A percentile compares a stretch with the other conserved stretches of the same genome.
phyloP scores from a whole-genome alignment of 257 asterid species.

The Jaltomata sinuosa region DNA sequence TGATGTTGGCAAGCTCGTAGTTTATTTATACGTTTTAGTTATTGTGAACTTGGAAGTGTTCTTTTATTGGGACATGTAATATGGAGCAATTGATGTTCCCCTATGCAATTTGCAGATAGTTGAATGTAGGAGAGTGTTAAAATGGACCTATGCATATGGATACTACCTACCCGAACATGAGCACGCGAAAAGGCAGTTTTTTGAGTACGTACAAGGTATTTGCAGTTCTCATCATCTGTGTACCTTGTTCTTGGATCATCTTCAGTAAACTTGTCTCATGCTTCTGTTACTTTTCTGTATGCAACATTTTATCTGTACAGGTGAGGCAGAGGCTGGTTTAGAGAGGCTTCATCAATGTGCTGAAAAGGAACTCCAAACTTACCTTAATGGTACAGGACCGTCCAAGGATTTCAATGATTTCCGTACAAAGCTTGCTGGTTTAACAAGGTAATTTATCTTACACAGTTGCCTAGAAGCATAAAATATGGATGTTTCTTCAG shows the following conservation, averaged over 20 bases:
- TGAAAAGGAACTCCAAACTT: constrained; percentile 72
- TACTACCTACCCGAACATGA: constrained; percentile 76
- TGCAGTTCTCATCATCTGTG: not conserved
- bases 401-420: constrained; percentile 80
- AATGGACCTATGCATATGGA: constrained; percentile 98
- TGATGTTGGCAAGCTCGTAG: not conserved
- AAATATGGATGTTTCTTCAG: not conserved
- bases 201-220: constrained; percentile 95
- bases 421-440: constrained; percentile 92
- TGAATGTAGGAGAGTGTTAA: constrained; percentile 93
- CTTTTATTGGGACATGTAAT: constrained; percentile 1
- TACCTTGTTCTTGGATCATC: not conserved
- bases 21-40: not conserved
- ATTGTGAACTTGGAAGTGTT: not conserved
- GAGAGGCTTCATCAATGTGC: constrained; percentile 99
- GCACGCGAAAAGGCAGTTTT: constrained; percentile 62
- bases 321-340: constrained; percentile 97
- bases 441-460: constrained; percentile 59
- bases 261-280: not conserved
- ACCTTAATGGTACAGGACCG: constrained; percentile 49
- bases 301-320: constrained; percentile 25
- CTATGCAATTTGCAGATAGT: constrained; percentile 60
- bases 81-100: not conserved
- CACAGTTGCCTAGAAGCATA: not conserved
- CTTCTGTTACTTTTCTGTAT: not conserved